Conservation (phyloP, 2,329 filamentous ascomycete species). For the Coniochaeta sp. region DNA sequence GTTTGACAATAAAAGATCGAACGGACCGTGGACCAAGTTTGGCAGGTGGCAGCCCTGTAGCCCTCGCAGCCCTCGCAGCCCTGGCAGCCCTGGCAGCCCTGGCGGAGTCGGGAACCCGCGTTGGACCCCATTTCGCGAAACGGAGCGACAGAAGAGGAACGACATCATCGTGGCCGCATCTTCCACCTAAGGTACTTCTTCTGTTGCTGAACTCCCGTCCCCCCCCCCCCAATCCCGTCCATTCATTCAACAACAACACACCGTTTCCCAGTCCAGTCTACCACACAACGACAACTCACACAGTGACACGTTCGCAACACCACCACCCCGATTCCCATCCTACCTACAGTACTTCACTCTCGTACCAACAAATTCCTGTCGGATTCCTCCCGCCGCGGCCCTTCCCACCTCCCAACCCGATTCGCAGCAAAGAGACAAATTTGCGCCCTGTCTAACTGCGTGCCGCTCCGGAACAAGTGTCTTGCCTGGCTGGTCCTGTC, state of each 20-base stretch:
- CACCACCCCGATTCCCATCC: not conserved
- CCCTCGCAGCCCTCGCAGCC: too few species aligned
- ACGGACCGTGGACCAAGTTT: not conserved
- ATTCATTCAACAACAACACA: not conserved
- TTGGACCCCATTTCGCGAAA: not conserved
- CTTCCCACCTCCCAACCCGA: not conserved
- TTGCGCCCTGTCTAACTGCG: conserved; percentile 1
- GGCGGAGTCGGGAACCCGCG: not conserved
- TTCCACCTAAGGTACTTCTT: not conserved
- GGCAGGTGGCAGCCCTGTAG: conserved; percentile 1
- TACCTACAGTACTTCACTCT: too few species aligned
- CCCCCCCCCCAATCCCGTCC: not conserved
- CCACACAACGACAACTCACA: not conserved
- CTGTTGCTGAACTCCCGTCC: not conserved
- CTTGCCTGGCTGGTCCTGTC: not conserved
- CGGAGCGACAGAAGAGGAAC: not conserved
- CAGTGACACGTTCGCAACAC: not conserved
- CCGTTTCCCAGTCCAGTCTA: not conserved
- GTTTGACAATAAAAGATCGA: not conserved
- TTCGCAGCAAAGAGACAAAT: not conserved
- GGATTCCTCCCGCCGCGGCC: conserved; percentile 1
- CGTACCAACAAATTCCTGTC: not conserved
- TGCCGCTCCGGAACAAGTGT: not conserved
- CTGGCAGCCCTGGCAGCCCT: too few species aligned
- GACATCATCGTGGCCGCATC: conserved; percentile 1